Percentiles rank a stretch among this genome's conserved stretches.
Conservation (phyloP, 1,284 basidiomycete genomes). For the Hortiboletus rubellus region DNA sequence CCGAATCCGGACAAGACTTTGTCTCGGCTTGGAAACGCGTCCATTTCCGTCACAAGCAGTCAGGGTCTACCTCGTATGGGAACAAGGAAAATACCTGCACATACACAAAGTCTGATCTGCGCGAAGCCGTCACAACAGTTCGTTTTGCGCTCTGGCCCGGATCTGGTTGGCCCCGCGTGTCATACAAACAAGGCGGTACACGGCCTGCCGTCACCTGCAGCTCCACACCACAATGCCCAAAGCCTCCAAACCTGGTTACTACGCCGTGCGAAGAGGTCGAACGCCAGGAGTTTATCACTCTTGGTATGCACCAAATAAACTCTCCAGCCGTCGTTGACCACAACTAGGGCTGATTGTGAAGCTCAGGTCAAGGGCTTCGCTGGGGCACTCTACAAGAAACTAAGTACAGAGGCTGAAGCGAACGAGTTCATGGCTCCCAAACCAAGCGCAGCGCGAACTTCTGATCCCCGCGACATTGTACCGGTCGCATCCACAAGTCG, state of each 20-base stretch:
- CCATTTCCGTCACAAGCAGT: not conserved
- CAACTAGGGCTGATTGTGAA: conserved; percentile 37
- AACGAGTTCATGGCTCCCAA: conserved; percentile 37
- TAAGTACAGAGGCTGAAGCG: conserved; percentile 54
- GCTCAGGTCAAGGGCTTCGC: conserved; percentile 57
- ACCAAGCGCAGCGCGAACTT: not conserved
- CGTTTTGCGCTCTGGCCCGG: not conserved
- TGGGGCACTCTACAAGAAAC: conserved; percentile 64
- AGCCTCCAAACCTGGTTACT: conserved; percentile 34
- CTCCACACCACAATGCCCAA: conserved; percentile 34
- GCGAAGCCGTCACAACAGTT: too few relatives aligned
- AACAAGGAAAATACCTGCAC: conserved; percentile 8
- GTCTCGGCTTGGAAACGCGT: conserved; percentile 19
- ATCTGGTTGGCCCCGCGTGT: not conserved
- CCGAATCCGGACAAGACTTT: conserved; percentile 20
- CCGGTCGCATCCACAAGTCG: conserved; percentile 3
- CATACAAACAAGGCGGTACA: not conserved
- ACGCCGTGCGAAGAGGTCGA: conserved; percentile 41
- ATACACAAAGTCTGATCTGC: too few relatives aligned
- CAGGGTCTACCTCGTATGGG: conserved; percentile 8
- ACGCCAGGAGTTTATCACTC: conserved; percentile 41
- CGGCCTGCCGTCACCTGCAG: not conserved
- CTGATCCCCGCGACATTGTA: not conserved
- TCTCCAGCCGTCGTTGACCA: conserved; percentile 13
- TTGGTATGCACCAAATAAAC: conserved; percentile 35